A percentile compares a stretch with the other conserved stretches of the same genome.
Conservation (phyloP, 176 grass and related monocot species). For the Musa beccarii region DNA sequence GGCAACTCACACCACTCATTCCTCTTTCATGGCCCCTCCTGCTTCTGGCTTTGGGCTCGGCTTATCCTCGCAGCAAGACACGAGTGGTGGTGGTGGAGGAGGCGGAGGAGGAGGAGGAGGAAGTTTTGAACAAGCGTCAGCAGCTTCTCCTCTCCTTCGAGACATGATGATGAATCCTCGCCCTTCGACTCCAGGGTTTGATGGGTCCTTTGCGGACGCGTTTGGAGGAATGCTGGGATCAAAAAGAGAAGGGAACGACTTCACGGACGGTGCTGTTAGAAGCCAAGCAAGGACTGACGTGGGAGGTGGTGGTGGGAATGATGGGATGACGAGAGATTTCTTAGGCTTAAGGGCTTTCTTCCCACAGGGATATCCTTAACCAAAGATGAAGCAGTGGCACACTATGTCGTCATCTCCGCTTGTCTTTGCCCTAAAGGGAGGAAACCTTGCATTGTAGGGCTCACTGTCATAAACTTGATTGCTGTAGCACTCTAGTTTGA, state of each 20-base stretch:
- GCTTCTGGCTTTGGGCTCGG: conserved; percentile 22
- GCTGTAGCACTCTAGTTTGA: no score
- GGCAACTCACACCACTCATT: conserved; percentile 41
- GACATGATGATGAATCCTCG: conserved; percentile 26
- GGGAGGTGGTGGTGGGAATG: conserved; percentile 5
- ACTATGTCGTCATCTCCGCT: not conserved
- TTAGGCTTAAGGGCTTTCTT: conserved; percentile 67
- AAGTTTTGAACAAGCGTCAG: conserved; percentile 15
- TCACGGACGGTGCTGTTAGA: conserved; percentile 7
- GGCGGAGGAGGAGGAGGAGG: conserved; percentile 4
- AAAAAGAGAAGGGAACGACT: conserved; percentile 2
- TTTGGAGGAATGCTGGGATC: conserved; percentile 15
- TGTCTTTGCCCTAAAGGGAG: conserved; percentile 1
- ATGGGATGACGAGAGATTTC: conserved; percentile 82
- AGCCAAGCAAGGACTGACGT: conserved; percentile 35
- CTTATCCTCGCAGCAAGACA: conserved; percentile 17
- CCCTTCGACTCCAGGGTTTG: conserved; percentile 6
- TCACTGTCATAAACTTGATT: no score
- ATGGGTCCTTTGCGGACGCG: not conserved
- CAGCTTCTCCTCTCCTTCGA: conserved; percentile 14
- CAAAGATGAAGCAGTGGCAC: no score
- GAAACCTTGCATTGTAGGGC: no score
- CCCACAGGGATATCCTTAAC: conserved; percentile 57
- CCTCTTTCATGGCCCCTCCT: not conserved
- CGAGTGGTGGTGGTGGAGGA: not conserved